Evolutionary conservation across 805 yeast species (phyloP).

Genomic region (Metschnikowia picachoensis): DNA sequence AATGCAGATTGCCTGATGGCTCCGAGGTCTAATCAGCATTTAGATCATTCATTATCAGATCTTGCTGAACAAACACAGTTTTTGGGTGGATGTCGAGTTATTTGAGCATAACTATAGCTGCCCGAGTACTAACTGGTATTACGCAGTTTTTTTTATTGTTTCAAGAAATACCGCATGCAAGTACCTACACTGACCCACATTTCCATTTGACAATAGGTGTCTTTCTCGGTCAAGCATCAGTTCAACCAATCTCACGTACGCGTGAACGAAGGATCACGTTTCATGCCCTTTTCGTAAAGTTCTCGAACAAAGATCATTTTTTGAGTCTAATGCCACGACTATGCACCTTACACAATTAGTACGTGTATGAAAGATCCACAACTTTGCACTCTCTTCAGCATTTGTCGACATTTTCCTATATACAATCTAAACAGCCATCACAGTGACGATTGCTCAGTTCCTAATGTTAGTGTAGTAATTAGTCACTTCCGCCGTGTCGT

Average conservation of each 20-base stretch:
- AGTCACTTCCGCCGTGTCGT: slow-evolving; percentile 80
- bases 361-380: no score
- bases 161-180: background rate
- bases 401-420: no score
- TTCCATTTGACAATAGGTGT: background rate
- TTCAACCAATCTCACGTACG: background rate
- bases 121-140: background rate
- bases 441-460: background rate
- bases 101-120: no score
- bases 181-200: background rate
- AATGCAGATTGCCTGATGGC: no score
- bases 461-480: slow-evolving; percentile 70
- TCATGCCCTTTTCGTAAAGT: background rate
- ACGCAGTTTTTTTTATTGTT: background rate
- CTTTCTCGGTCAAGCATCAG: background rate
- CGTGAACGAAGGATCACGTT: background rate
- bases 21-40: no score
- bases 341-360: no score
- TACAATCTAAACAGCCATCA: no score
- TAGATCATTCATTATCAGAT: no score
- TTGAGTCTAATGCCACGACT: no score
- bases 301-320: background rate
- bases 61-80: no score
- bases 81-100: no score
- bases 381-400: no score